Percentiles rank a stretch among this genome's conserved stretches.
Evolutionary conservation across 2,329 filamentous ascomycete species (phyloP).

Genomic region (Zelopaecilomyces penicillatus): DNA sequence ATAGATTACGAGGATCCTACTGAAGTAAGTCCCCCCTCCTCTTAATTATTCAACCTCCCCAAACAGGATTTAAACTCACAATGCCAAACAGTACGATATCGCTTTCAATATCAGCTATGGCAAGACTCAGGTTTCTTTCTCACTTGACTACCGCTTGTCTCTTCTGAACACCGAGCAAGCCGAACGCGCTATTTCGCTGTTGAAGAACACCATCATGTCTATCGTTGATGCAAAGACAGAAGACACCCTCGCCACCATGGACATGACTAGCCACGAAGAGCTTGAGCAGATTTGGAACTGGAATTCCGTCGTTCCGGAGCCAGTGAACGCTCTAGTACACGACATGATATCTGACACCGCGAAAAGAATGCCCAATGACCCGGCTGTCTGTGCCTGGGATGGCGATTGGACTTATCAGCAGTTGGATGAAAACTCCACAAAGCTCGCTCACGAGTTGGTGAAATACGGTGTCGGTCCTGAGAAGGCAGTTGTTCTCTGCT

Average conservation of each 20-base stretch:
- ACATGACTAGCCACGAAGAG: constrained; percentile 9
- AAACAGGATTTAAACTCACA: background rate
- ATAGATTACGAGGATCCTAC: too few relatives aligned
- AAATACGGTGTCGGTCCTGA: constrained; percentile 15
- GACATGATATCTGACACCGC: constrained; percentile 9
- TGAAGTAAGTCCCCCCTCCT: too few relatives aligned
- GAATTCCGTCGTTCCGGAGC: constrained; percentile 9
- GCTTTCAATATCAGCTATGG: background rate
- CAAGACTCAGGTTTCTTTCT: background rate
- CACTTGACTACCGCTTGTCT: background rate
- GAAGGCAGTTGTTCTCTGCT: background rate
- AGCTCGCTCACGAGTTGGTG: constrained; percentile 9
- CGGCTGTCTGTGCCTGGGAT: constrained; percentile 18
- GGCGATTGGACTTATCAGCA: constrained; percentile 31
- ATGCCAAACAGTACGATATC: background rate
- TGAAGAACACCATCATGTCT: background rate
- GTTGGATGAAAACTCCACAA: constrained; percentile 15
- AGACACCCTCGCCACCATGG: constrained; percentile 1
- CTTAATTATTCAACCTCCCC: too few relatives aligned
- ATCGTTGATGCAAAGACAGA: background rate
- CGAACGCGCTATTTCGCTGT: constrained; percentile 1
- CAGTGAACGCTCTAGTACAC: constrained; percentile 13
- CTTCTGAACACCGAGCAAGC: background rate
- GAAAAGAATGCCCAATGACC: constrained; percentile 9
- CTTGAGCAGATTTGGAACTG: constrained; percentile 14